These are phyloP conservation scores for Rhizomucor pusillus DNA, from an alignment of 371 early-diverging fungal genomes.

Conservation along the genomic window DNA sequence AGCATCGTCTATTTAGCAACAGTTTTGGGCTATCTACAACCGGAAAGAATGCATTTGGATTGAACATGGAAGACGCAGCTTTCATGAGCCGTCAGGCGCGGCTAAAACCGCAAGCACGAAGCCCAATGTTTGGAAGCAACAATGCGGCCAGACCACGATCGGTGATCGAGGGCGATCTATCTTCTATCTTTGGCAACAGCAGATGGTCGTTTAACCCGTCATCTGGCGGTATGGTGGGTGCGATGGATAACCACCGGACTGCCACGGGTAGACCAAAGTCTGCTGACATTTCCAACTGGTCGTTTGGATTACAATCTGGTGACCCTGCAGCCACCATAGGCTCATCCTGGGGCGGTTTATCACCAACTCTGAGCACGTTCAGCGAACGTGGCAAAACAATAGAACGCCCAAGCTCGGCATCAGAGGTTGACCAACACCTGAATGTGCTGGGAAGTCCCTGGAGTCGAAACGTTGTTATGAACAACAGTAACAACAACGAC, in stretches of 20 bases:
- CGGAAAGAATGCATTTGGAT: no score
- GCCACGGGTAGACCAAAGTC: conserved; percentile 56
- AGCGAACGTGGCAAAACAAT: conserved; percentile 36
- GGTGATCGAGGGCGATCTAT: conserved; percentile 44
- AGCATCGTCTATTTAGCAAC: conserved; percentile 20
- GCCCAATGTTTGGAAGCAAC: conserved; percentile 3
- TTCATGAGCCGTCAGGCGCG: conserved; percentile 7
- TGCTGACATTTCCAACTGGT: conserved; percentile 51
- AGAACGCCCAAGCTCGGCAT: conserved; percentile 52
- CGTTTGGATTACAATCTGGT: conserved; percentile 10
- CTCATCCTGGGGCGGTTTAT: conserved; percentile 27
- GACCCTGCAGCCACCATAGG: neutral
- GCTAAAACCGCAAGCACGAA: conserved; percentile 9
- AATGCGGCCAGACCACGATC: conserved; percentile 37
- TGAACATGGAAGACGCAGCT: conserved; percentile 6
- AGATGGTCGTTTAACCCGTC: neutral
- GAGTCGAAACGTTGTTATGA: conserved; percentile 23
- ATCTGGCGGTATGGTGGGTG: conserved; percentile 17
- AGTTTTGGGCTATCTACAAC: conserved; percentile 1
- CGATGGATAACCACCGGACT: conserved; percentile 19
- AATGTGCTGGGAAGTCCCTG: conserved; percentile 3
- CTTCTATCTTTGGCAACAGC: conserved; percentile 39
- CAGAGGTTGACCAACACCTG: conserved; percentile 39
- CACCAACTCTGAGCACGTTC: conserved; percentile 39
- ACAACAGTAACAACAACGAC: conserved; percentile 40